Base-by-base conservation (phyloP, 768 basidiomycete species). In the Collybia sordida region DNA sequence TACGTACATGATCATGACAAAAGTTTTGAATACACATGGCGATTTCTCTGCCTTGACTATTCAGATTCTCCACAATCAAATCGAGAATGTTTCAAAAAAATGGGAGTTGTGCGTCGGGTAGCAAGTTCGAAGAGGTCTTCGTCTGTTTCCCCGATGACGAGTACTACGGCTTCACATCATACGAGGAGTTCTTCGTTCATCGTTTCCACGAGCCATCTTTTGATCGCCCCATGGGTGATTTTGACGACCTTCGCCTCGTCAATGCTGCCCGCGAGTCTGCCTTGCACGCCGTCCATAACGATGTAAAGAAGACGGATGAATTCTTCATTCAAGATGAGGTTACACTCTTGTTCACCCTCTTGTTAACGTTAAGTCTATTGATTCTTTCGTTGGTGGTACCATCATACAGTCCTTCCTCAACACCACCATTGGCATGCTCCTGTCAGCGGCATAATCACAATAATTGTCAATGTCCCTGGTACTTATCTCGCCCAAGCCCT, bases 351-450 rank as follows among this genome's bases (percentile, higher is more conserved):
- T n/a, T n/a, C n/a, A n/a, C n/a, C n/a, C n/a, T n/a, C n/a, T n/a
- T n/a, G n/a, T 38, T 5, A 15, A 38, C 37, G 6, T 15, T 15
- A 19, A 38, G 6, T 19, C 4, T 15, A 19, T n/a, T 38, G 6
- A 5, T 38, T 4, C 6, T 5, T 38, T 38, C 37, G 37, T 6
- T n/a, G 37, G 37, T 15, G 37, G 37, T 5, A 38, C 37, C 4
- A 15, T 38, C 37, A n/a, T n/a, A 15, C 37, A 38, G 37, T 15
- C 37, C 4, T 38, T 38, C 21, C 37, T 38, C 4, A 5, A 5
- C 14, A 81, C 51, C 81, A 82, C 53, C 72, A 79, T 49, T 82
- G 80, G 80, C 75, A 79, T 55, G 64, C 70, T 31, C 81, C 82
- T 19, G 67, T 82, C 15, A 66, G 65, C 17, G 74, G 74, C 4